phyloP scores from a whole-genome alignment of 176 grass and related monocot genomes.

The Zea mays region Zm-B73-REFERENCE-NAM-5.0 NC_050100.1:218644501-218645000 shows the following conservation, averaged over 20 bases:
- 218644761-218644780: not conserved
- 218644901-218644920: conserved; percentile 38
- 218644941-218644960: too few relatives aligned
- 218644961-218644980: conserved; percentile 4
- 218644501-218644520: too few relatives aligned
- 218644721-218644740: conserved; percentile 31
- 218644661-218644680: not conserved
- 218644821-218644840: not conserved
- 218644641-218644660: conserved; percentile 93
- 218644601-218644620: conserved; percentile 95
- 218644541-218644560: too few relatives aligned
- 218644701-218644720: not conserved
- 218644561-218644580: conserved; percentile 88
- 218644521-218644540: too few relatives aligned
- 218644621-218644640: conserved; percentile 97
- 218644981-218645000: not conserved
- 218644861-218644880: not conserved
- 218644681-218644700: too few relatives aligned
- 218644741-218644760: conserved; percentile 46
- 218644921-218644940: too few relatives aligned
- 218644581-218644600: conserved; percentile 74
- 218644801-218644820: not conserved
- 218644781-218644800: too few relatives aligned
- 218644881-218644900: conserved; percentile 10
- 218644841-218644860: conserved; percentile 42